Conservation (phyloP, 2,329 filamentous ascomycete species). For the Cephalotrichum gorgonifer region DNA sequence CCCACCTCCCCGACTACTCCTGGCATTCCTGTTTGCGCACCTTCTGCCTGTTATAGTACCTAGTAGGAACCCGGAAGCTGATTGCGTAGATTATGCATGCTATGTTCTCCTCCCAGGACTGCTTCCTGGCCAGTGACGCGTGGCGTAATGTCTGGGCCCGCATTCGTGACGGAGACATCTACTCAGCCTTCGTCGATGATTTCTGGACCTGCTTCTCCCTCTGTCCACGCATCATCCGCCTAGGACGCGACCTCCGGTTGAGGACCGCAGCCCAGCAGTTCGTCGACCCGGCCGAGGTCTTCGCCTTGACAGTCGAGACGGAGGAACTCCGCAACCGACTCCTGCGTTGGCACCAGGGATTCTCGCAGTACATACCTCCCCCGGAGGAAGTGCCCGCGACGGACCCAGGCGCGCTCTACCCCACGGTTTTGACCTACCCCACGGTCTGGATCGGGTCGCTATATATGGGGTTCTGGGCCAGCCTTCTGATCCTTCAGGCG, state of each 20-base stretch:
- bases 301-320: slow-evolving; percentile 15
- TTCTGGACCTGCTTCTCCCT: slow-evolving; percentile 23
- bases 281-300: slow-evolving; percentile 14
- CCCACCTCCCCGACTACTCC: not conserved
- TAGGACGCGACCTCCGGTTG: slow-evolving; percentile 20
- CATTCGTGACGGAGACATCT: not conserved
- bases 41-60: too few relatives aligned
- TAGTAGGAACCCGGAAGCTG: too few relatives aligned
- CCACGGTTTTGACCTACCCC: slow-evolving; percentile 19
- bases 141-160: not conserved
- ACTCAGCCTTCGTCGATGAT: slow-evolving; percentile 15
- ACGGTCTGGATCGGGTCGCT: slow-evolving; percentile 23
- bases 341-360: slow-evolving; percentile 19
- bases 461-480: slow-evolving; percentile 25
- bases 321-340: slow-evolving; percentile 18
- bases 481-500: slow-evolving; percentile 28
- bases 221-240: slow-evolving; percentile 20
- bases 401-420: slow-evolving; percentile 20
- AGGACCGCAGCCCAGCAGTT: slow-evolving; percentile 16
- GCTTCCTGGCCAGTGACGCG: not conserved
- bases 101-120: slow-evolving; percentile 20
- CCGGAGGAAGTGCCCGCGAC: slow-evolving; percentile 17
- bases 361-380: slow-evolving; percentile 13
- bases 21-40: not conserved
- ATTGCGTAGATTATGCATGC: slow-evolving; percentile 24